Conservation (phyloP, 352 stramenopile species). For the Phytophthora pinifolia region DNA sequence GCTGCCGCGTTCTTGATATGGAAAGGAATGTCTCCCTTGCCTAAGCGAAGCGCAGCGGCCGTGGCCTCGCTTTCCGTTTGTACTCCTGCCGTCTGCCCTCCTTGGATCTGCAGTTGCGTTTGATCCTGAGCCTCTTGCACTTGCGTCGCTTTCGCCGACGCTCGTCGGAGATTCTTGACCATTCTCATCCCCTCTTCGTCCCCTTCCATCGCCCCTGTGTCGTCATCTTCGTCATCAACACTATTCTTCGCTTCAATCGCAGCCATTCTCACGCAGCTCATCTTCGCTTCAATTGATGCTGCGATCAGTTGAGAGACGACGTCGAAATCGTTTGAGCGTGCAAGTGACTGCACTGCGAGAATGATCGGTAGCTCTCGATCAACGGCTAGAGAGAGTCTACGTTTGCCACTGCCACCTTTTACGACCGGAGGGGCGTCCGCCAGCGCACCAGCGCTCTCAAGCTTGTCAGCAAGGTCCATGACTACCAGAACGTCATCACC, state of each 20-base stretch:
- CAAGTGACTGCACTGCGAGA: slow-evolving; percentile 40
- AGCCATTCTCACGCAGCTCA: slow-evolving; percentile 6
- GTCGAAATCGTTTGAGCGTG: slow-evolving; percentile 39
- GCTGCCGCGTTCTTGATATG: slow-evolving; percentile 48
- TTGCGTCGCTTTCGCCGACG: slow-evolving; percentile 29
- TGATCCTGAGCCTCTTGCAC: slow-evolving; percentile 14
- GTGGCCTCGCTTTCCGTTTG: slow-evolving; percentile 19
- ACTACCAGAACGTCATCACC: slow-evolving; percentile 43
- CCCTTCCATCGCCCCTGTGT: slow-evolving; percentile 33
- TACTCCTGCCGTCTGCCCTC: slow-evolving; percentile 6
- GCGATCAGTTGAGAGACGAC: slow-evolving; percentile 19
- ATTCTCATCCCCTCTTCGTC: slow-evolving; percentile 39
- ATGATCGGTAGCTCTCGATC: slow-evolving; percentile 34
- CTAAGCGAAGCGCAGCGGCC: slow-evolving; percentile 12
- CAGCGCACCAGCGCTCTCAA: slow-evolving; percentile 34
- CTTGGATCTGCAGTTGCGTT: slow-evolving; percentile 9
- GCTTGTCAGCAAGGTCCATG: slow-evolving; percentile 57
- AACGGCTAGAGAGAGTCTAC: slow-evolving; percentile 32
- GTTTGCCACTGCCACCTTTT: slow-evolving; percentile 10
- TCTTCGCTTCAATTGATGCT: slow-evolving; percentile 17
- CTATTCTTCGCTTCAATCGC: slow-evolving; percentile 1
- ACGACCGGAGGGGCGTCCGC: slow-evolving; percentile 5
- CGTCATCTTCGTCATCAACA: slow-evolving; percentile 17
- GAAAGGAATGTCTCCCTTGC: slow-evolving; percentile 43
- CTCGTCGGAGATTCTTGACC: slow-evolving; percentile 30